phyloP scores from a whole-genome alignment of 208 protist genomes.

The Tritrichomonas foetus region DNA sequence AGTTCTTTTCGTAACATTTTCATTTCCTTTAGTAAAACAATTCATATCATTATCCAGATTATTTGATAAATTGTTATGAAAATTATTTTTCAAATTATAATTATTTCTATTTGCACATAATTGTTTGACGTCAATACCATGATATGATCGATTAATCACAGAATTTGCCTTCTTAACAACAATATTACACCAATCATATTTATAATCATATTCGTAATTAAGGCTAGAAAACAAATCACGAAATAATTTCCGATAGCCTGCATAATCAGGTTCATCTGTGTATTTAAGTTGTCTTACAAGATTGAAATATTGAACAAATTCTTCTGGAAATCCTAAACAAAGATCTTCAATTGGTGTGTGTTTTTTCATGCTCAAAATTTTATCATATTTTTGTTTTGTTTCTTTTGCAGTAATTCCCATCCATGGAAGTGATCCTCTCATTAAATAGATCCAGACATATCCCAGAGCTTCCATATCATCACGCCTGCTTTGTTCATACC shows the following conservation, averaged over 20 bases:
- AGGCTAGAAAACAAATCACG: conserved; percentile 86
- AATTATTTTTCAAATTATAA: too few species aligned
- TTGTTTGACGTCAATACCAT: too few species aligned
- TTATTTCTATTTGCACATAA: too few species aligned
- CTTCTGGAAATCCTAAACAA: conserved; percentile 70
- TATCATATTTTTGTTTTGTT: conserved; percentile 92
- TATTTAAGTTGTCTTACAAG: conserved; percentile 88
- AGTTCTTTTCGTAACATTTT: too few species aligned
- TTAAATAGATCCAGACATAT: conserved; percentile 98
- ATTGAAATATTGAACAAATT: conserved; percentile 92
- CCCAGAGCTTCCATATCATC: conserved; percentile 83
- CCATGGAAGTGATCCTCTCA: conserved; percentile 93
- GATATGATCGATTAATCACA: too few species aligned
- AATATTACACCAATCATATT: conserved; percentile 98
- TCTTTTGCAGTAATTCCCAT: conserved; percentile 71
- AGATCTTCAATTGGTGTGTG: conserved; percentile 80
- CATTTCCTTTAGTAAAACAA: too few species aligned
- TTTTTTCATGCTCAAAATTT: conserved; percentile 90
- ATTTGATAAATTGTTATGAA: too few species aligned
- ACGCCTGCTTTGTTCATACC: conserved; percentile 79
- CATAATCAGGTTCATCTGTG: conserved; percentile 96
- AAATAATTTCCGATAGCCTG: conserved; percentile 85
- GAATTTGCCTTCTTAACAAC: too few species aligned
- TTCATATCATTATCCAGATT: too few species aligned
- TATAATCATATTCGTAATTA: conserved; percentile 89